Percentiles rank a stretch among this genome's conserved stretches.
phyloP scores from a whole-genome alignment of 2,329 filamentous ascomycete genomes.

The Pezicula rhizophila region DNA sequence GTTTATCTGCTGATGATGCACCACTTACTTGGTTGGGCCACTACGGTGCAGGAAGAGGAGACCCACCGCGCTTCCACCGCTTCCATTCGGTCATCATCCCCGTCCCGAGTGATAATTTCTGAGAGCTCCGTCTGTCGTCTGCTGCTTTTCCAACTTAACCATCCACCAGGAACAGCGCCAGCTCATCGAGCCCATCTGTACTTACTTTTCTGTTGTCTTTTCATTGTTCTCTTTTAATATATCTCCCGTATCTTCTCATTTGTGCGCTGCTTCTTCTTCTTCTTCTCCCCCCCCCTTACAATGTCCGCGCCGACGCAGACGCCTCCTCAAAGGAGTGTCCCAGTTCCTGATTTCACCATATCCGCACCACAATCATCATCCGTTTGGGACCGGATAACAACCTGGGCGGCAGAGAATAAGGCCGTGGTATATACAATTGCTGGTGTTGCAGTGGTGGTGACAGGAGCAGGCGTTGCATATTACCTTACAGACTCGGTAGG shows the following conservation, averaged over 20 bases:
- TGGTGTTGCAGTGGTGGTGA: conserved; percentile 86
- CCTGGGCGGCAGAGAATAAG: conserved; percentile 94
- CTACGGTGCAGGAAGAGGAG: too few species aligned
- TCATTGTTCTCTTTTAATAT: too few species aligned
- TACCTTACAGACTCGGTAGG: conserved; percentile 65
- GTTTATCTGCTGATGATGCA: neutral
- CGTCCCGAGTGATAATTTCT: conserved; percentile 1
- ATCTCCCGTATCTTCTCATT: neutral
- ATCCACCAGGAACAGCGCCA: neutral
- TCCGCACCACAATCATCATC: conserved; percentile 27
- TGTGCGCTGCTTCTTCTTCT: neutral
- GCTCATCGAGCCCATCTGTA: neutral
- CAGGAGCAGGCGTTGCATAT: conserved; percentile 87
- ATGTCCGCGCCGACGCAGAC: conserved; percentile 24
- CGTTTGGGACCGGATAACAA: conserved; percentile 78
- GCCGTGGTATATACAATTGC: conserved; percentile 93
- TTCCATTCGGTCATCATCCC: neutral
- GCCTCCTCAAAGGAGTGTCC: conserved; percentile 18
- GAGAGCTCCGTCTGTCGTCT: neutral
- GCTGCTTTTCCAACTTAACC: neutral
- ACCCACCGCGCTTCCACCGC: neutral
- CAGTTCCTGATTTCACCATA: conserved; percentile 26
- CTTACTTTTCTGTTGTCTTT: too few species aligned
- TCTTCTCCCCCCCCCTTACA: conserved; percentile 4
- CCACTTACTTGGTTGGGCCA: too few species aligned